Evolutionary conservation across 2,329 filamentous ascomycete genomes (phyloP).

Genomic region (Xylaria sp.): DNA sequence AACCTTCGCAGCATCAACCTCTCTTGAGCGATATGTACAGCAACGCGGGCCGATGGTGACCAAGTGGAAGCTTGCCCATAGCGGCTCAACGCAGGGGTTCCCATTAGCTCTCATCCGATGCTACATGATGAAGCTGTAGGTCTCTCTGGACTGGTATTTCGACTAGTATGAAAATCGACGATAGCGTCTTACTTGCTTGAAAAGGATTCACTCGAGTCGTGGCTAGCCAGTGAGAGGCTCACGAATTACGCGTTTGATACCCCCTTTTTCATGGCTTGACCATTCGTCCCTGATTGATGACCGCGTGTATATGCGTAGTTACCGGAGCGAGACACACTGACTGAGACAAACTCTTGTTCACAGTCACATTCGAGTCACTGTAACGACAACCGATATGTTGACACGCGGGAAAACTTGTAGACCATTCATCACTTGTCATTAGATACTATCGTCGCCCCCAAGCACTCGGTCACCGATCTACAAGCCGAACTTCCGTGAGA

Average conservation of each 20-base stretch:
- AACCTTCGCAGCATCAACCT: conserved; percentile 9
- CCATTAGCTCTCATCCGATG: conserved; percentile 28
- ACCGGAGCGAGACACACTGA: conserved; percentile 1
- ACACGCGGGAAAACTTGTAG: conserved; percentile 29
- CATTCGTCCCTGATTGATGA: conserved; percentile 13
- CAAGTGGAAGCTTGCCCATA: conserved; percentile 11
- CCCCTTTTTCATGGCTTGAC: conserved; percentile 14
- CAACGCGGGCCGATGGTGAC: conserved; percentile 9
- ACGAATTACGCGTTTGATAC: conserved; percentile 14
- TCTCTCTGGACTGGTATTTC: conserved; percentile 2
- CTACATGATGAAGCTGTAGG: conserved; percentile 24
- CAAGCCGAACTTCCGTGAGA: conserved; percentile 14
- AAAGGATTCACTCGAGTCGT: conserved; percentile 28
- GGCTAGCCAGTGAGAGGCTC: conserved; percentile 9
- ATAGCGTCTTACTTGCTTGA: conserved; percentile 8
- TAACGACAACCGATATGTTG: neutral
- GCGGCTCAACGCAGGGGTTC: conserved; percentile 37
- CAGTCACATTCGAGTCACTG: conserved; percentile 1
- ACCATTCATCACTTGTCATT: conserved; percentile 4
- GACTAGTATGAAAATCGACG: conserved; percentile 6
- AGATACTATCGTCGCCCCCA: conserved; percentile 22
- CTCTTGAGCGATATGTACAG: neutral
- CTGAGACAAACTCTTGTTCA: conserved; percentile 2
- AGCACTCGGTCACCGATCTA: conserved; percentile 35
- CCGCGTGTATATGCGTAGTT: neutral